A percentile compares a stretch with the other conserved stretches of the same genome.
Evolutionary conservation across 2,329 filamentous ascomycete genomes (phyloP).

Genomic region (Alternaria incomplexa): DNA sequence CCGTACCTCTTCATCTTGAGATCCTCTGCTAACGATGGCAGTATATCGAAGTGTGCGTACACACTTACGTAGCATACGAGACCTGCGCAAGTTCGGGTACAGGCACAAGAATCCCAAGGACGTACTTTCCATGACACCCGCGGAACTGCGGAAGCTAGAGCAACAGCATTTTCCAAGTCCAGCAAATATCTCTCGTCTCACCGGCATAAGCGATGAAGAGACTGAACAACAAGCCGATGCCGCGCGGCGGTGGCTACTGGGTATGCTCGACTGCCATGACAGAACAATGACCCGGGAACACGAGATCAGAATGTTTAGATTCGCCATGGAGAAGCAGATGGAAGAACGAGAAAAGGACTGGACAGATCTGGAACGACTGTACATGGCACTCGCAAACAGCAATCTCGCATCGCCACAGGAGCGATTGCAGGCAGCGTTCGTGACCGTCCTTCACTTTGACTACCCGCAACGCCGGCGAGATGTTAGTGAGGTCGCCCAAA

Average conservation of each 20-base stretch:
- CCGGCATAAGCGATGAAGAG: not conserved
- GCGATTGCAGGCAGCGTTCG: conserved; percentile 14
- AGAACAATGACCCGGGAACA: conserved; percentile 1
- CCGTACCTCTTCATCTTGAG: not conserved
- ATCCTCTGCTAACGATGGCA: not conserved
- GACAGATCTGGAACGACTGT: conserved; percentile 23
- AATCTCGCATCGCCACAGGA: conserved; percentile 3
- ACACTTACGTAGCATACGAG: conserved; percentile 3
- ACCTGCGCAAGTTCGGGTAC: conserved; percentile 3
- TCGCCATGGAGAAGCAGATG: conserved; percentile 19
- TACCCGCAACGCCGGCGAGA: conserved; percentile 9
- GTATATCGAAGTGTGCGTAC: conserved; percentile 5
- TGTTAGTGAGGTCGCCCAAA: not conserved
- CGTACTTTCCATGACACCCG: not conserved
- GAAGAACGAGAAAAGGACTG: not conserved
- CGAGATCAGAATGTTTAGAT: conserved; percentile 15
- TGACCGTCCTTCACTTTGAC: conserved; percentile 18
- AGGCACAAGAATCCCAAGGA: not conserved
- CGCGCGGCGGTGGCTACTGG: conserved; percentile 19
- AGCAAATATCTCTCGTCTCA: not conserved
- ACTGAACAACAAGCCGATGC: not conserved
- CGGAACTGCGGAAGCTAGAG: conserved; percentile 1
- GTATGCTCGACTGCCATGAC: conserved; percentile 11
- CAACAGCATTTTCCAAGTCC: not conserved
- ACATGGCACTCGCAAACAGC: conserved; percentile 24